Percentiles rank a stretch among this genome's conserved stretches.
phyloP scores from a whole-genome alignment of 305 asterid genomes.

The Fraxinus baroniana region DNA sequence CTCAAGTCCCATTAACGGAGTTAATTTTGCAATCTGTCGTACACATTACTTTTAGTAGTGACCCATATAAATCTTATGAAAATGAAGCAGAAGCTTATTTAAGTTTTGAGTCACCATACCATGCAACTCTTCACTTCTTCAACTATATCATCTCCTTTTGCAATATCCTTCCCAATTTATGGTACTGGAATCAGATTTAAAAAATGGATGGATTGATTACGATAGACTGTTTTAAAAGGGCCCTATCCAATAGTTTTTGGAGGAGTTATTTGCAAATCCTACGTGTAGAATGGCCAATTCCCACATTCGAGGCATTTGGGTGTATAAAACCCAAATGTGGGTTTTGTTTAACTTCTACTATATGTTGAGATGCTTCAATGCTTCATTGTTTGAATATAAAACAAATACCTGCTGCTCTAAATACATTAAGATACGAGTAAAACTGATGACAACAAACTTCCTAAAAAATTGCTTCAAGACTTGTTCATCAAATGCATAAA shows the following conservation, averaged over 20 bases:
- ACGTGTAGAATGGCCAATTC: not conserved
- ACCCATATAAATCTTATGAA: not conserved
- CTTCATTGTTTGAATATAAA: not conserved
- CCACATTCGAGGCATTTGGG: not conserved
- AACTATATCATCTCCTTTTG: not conserved
- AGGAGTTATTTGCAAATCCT: not conserved
- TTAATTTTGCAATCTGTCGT: not conserved
- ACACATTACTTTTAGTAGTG: not conserved
- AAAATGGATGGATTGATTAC: not conserved
- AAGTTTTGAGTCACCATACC: not conserved
- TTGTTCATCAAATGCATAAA: not conserved
- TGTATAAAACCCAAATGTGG: not conserved
- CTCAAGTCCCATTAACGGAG: not conserved
- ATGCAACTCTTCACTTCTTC: not conserved
- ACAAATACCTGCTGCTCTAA: not conserved
- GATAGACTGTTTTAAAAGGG: not conserved
- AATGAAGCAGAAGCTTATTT: not conserved
- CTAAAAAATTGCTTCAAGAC: not conserved
- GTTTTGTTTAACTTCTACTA: not conserved
- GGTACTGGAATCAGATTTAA: not conserved
- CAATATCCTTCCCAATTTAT: not conserved
- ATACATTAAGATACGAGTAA: not conserved
- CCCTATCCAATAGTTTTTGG: not conserved
- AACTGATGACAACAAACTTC: not conserved
- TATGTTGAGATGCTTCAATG: not conserved